Conservation (phyloP, 352 stramenopile genomes). For the Globisporangium nunn region DNA sequence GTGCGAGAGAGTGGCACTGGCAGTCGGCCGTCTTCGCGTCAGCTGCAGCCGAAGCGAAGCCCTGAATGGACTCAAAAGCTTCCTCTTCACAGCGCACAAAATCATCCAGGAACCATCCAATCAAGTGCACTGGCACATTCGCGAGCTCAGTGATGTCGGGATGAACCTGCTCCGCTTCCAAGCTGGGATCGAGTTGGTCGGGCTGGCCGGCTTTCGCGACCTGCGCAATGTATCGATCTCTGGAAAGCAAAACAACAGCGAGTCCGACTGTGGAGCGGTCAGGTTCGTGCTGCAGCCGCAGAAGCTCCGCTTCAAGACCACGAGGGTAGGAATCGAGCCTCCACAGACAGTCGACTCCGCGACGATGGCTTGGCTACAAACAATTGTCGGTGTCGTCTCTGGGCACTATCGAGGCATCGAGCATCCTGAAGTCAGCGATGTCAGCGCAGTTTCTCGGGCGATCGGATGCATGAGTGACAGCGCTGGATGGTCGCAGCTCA, state of each 20-base stretch:
- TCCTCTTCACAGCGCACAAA: constrained; percentile 21
- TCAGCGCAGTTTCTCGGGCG: constrained; percentile 40
- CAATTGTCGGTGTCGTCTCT: constrained; percentile 27
- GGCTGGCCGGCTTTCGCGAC: constrained; percentile 27
- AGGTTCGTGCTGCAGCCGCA: constrained; percentile 27
- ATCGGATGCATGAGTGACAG: constrained; percentile 14
- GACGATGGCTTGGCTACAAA: constrained; percentile 27
- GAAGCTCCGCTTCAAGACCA: constrained; percentile 38
- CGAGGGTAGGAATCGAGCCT: constrained; percentile 7
- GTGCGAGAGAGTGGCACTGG: constrained; percentile 33
- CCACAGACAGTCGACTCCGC: constrained; percentile 16
- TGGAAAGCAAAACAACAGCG: neutral
- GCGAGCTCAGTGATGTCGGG: constrained; percentile 14
- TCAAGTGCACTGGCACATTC: constrained; percentile 24
- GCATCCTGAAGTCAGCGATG: constrained; percentile 34
- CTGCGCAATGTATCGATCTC: neutral
- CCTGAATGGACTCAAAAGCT: constrained; percentile 15
- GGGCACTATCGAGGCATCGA: constrained; percentile 42
- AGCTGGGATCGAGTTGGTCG: constrained; percentile 26
- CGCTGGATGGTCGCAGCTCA: constrained; percentile 24
- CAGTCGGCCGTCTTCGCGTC: constrained; percentile 35
- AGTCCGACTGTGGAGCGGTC: neutral
- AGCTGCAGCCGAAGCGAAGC: constrained; percentile 15
- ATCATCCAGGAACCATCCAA: constrained; percentile 41
- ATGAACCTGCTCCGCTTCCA: constrained; percentile 19